phyloP scores from a whole-genome alignment of 257 asterid genomes.

The Cordia subcordata region DNA sequence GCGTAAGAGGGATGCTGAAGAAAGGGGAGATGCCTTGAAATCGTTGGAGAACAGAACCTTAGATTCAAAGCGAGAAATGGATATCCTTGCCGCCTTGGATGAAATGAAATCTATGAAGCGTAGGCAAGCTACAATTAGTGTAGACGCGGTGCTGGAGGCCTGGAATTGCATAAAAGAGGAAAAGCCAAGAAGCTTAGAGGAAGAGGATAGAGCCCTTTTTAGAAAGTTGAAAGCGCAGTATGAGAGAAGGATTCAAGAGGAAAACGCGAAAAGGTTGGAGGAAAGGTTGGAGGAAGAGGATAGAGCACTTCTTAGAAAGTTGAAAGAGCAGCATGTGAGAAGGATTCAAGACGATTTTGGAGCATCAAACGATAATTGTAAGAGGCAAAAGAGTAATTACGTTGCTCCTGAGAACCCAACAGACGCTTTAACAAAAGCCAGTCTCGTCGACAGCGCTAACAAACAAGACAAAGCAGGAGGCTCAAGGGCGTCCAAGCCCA shows the following conservation, averaged over 20 bases:
- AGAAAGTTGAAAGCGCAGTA: too few species aligned
- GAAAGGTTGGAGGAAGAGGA: too few species aligned
- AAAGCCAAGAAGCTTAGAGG: not conserved
- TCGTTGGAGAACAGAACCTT: not conserved
- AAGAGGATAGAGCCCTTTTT: too few species aligned
- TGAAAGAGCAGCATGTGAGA: too few species aligned
- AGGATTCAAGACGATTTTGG: too few species aligned
- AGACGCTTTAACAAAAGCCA: constrained; percentile 26
- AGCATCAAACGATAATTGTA: too few species aligned
- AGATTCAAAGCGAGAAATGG: constrained; percentile 1
- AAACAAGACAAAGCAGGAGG: constrained; percentile 21
- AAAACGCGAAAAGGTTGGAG: too few species aligned
- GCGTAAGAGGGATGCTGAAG: not conserved
- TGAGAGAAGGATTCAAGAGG: too few species aligned
- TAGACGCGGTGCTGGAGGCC: not conserved
- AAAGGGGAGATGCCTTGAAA: constrained; percentile 8
- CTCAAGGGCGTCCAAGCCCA: constrained; percentile 11
- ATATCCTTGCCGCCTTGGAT: not conserved
- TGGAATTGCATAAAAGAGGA: not conserved
- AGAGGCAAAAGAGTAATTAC: constrained; percentile 41
- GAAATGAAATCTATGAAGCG: not conserved
- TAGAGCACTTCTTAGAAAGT: too few species aligned
- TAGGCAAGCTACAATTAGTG: not conserved
- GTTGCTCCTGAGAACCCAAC: constrained; percentile 35
- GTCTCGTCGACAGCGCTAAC: constrained; percentile 22